phyloP scores from a whole-genome alignment of 306 rosid genomes.

The Cucurbita maxima region DNA sequence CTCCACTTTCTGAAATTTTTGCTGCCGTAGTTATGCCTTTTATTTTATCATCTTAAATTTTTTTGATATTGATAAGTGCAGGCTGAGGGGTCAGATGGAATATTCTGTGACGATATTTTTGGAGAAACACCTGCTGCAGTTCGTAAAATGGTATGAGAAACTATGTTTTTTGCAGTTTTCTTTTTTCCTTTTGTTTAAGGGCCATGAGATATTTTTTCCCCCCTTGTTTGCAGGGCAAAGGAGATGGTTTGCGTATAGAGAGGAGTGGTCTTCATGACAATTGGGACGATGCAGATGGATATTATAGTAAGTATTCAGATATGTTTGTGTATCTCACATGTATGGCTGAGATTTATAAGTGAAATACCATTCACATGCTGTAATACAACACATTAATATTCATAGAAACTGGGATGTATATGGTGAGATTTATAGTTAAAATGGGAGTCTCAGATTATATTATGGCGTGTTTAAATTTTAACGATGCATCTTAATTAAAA shows the following conservation, averaged over 20 bases:
- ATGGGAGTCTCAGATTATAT: not conserved
- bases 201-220: not conserved
- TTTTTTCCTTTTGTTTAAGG: not conserved
- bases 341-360: not conserved
- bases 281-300: slow-evolving; percentile 99
- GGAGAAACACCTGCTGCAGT: slow-evolving; percentile 98
- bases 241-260: slow-evolving; percentile 56
- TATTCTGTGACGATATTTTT: slow-evolving; percentile 85
- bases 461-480: not conserved
- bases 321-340: not conserved
- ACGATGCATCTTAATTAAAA: not conserved
- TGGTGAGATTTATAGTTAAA: not conserved
- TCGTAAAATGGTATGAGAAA: slow-evolving; percentile 49
- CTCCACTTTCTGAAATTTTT: not conserved
- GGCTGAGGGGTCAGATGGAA: slow-evolving; percentile 75
- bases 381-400: not conserved
- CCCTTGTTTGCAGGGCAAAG: slow-evolving; percentile 47
- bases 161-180: not conserved
- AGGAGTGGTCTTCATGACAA: slow-evolving; percentile 81
- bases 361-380: not conserved
- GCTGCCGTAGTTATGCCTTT: not conserved
- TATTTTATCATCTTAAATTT: not conserved
- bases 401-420: not conserved
- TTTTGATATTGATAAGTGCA: slow-evolving; percentile 16
- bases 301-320: slow-evolving; percentile 59